These are phyloP conservation scores for Vitis hybrid DNA, from an alignment of 177 flowering plant species.

Conservation along the genomic window DNA sequence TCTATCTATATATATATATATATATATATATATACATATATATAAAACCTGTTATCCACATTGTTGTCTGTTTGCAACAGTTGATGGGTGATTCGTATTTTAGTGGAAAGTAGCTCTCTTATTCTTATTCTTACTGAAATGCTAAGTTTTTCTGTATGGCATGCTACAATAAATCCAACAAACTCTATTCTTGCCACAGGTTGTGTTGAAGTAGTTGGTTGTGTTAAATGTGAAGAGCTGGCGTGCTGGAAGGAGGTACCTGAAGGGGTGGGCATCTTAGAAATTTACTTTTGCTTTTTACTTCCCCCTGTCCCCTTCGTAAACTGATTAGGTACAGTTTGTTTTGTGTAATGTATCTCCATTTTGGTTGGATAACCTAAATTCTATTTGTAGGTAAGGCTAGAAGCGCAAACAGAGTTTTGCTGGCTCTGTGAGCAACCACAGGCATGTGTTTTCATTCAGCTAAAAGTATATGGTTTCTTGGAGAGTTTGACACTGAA, in stretches of 20 bases:
- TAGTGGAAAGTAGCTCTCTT: no score
- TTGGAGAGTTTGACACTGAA: not conserved
- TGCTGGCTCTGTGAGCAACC: constrained; percentile 97
- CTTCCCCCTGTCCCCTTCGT: not conserved
- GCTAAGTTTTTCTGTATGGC: no score
- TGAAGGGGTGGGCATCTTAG: constrained; percentile 57
- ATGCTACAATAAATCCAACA: no score
- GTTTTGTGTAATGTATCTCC: not conserved
- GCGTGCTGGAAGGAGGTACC: constrained; percentile 72
- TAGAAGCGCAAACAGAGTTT: constrained; percentile 82
- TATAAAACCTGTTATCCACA: no score
- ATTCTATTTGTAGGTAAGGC: constrained; percentile 53
- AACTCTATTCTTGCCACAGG: no score
- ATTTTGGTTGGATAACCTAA: no score
- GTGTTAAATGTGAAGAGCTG: constrained; percentile 77
- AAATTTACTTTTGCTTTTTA: constrained; percentile 3
- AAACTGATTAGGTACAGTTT: not conserved
- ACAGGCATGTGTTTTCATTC: constrained; percentile 46
- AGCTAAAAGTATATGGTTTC: not conserved
- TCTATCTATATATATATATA: no score
- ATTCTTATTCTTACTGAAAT: no score
- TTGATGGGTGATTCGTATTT: no score
- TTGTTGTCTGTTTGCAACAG: no score
- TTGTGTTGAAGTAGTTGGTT: constrained; percentile 88
- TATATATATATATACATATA: no score